Conservation (phyloP, 2,329 filamentous ascomycete species). For the Pseudogymnoascus verrucosus region DNA sequence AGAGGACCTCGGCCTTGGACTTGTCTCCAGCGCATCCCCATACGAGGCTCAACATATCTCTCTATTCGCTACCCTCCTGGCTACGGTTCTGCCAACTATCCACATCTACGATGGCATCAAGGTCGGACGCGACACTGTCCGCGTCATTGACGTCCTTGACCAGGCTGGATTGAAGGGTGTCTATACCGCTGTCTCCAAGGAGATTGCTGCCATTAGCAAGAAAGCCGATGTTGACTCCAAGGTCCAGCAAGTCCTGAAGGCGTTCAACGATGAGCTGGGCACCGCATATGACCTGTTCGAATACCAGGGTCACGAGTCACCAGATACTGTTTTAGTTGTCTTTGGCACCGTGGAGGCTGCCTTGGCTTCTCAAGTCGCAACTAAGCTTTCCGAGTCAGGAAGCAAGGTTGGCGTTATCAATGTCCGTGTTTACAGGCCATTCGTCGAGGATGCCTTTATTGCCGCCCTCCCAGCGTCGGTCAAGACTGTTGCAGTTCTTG, state of each 20-base stretch:
- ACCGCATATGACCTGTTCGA: conserved; percentile 92
- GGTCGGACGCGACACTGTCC: conserved; percentile 72
- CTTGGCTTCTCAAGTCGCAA: conserved; percentile 72
- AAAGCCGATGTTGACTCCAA: conserved; percentile 67
- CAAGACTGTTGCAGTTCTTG: conserved; percentile 73
- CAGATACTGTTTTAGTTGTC: conserved; percentile 78
- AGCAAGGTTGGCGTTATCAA: conserved; percentile 79
- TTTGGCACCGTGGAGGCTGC: conserved; percentile 91
- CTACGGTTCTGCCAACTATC: conserved; percentile 70
- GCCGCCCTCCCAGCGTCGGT: conserved; percentile 68
- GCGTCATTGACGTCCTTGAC: conserved; percentile 74
- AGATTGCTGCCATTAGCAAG: conserved; percentile 54
- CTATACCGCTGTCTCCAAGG: conserved; percentile 59
- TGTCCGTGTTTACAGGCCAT: conserved; percentile 89
- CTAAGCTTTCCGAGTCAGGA: conserved; percentile 62
- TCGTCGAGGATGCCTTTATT: conserved; percentile 90
- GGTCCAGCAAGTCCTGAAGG: conserved; percentile 59
- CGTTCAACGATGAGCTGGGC: conserved; percentile 84
- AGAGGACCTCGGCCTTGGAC: conserved; percentile 81
- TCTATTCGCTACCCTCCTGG: conserved; percentile 74
- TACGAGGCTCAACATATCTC: conserved; percentile 96
- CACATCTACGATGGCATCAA: conserved; percentile 85
- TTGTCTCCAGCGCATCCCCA: conserved; percentile 76
- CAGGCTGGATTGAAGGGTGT: conserved; percentile 59
- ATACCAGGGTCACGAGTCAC: conserved; percentile 74